Evolutionary conservation across 2,329 filamentous ascomycete species (phyloP).

Genomic region (Aspergillus versicolor): DNA sequence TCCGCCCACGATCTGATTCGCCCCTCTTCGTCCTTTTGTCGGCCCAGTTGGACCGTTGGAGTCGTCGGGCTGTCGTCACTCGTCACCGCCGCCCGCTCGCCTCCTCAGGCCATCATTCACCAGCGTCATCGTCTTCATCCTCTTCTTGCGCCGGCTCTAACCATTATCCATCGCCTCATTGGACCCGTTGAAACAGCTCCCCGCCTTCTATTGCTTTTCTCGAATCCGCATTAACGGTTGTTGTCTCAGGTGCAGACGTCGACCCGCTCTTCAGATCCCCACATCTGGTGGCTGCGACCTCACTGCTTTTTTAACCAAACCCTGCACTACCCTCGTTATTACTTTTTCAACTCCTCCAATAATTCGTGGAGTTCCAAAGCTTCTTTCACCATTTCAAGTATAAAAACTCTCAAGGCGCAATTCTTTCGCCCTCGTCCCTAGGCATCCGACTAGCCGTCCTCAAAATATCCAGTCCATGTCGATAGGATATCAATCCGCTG

Average conservation of each 20-base stretch:
- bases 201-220: background rate
- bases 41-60: background rate
- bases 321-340: constrained; percentile 3
- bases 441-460: background rate
- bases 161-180: background rate
- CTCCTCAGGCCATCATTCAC: background rate
- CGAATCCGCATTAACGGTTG: background rate
- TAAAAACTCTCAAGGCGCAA: background rate
- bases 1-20: background rate
- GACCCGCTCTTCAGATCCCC: constrained; percentile 1
- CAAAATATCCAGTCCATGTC: background rate
- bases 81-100: background rate
- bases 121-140: constrained; percentile 3
- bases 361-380: background rate
- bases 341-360: constrained; percentile 7
- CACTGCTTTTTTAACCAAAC: background rate
- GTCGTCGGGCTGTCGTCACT: background rate
- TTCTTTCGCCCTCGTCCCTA: background rate
- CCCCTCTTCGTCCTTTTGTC: background rate
- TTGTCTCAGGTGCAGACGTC: background rate
- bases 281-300: constrained; percentile 3
- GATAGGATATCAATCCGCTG: background rate
- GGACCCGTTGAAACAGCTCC: background rate
- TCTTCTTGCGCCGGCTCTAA: background rate
- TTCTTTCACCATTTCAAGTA: background rate